These are phyloP conservation scores for Ophiostoma ulmi DNA, from an alignment of 2,329 filamentous ascomycete genomes.

Conservation along the genomic window DNA sequence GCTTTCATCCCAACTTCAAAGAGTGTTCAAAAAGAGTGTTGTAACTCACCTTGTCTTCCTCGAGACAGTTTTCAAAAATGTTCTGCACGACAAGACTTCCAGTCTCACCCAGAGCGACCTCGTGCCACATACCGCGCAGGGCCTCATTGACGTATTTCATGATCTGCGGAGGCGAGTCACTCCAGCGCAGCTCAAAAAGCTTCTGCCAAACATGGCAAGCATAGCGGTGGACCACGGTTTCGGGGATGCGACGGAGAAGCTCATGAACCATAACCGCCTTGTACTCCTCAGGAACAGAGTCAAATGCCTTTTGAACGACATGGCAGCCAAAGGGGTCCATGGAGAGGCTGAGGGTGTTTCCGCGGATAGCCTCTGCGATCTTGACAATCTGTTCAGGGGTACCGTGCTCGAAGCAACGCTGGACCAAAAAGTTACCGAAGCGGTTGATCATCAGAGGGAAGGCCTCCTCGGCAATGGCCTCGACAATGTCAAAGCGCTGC, in stretches of 20 bases:
- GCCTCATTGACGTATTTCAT: slow-evolving; percentile 98
- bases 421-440: slow-evolving; percentile 96
- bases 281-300: slow-evolving; percentile 94
- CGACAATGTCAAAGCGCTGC: slow-evolving; percentile 95
- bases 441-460: slow-evolving; percentile 97
- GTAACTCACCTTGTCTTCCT: slow-evolving; percentile 83
- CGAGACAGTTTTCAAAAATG: slow-evolving; percentile 98
- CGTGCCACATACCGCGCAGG: slow-evolving; percentile 94
- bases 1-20: not conserved
- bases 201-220: slow-evolving; percentile 99
- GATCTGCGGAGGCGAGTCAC: slow-evolving; percentile 88
- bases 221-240: slow-evolving; percentile 97
- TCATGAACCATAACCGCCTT: slow-evolving; percentile 99
- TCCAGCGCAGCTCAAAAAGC: slow-evolving; percentile 96
- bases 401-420: slow-evolving; percentile 97
- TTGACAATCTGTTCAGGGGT: slow-evolving; percentile 90
- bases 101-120: slow-evolving; percentile 93
- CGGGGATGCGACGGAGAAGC: slow-evolving; percentile 85
- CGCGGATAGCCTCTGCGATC: slow-evolving; percentile 89
- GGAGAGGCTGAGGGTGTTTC: slow-evolving; percentile 86
- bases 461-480: slow-evolving; percentile 89
- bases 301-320: slow-evolving; percentile 97
- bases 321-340: slow-evolving; percentile 99
- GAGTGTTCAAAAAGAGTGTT: too few relatives aligned
- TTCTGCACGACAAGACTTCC: slow-evolving; percentile 98